phyloP scores from a whole-genome alignment of 495 filamentous ascomycete genomes.

The Neurospora sp. region DNA sequence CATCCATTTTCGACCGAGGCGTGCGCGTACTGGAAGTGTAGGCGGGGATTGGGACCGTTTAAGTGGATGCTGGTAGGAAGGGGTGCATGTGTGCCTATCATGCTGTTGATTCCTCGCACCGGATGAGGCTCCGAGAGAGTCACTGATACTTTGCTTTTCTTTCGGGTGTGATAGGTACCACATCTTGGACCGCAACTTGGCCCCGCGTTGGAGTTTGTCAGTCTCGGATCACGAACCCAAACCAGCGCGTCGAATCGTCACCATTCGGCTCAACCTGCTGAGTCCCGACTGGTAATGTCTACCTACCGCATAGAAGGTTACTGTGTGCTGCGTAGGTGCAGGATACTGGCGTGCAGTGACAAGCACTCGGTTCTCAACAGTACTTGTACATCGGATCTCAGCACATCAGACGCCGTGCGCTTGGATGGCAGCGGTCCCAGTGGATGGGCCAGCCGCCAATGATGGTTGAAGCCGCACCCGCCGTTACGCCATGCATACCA shows the following conservation, averaged over 20 bases:
- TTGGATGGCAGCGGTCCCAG: neutral
- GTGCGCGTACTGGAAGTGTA: neutral
- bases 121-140: neutral
- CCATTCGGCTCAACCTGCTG: conserved; percentile 4
- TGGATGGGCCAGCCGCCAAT: neutral
- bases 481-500: conserved; percentile 5
- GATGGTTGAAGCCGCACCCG: conserved; percentile 3
- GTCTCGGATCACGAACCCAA: neutral
- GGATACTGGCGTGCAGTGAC: neutral
- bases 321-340: conserved; percentile 6
- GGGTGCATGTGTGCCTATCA: neutral
- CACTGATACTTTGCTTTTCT: neutral
- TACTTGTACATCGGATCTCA: neutral
- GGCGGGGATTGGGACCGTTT: neutral
- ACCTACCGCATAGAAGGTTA: conserved; percentile 18
- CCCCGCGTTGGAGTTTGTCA: neutral
- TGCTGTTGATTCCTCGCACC: neutral
- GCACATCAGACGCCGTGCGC: neutral
- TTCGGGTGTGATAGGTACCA: neutral
- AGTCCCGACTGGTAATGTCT: conserved; percentile 11
- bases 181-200: neutral
- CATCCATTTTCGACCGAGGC: neutral
- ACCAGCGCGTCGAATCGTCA: neutral
- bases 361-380: neutral
- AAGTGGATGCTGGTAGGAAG: neutral